phyloP scores from a whole-genome alignment of 2,329 filamentous ascomycete genomes.

The Eurotiales sp. region DNA sequence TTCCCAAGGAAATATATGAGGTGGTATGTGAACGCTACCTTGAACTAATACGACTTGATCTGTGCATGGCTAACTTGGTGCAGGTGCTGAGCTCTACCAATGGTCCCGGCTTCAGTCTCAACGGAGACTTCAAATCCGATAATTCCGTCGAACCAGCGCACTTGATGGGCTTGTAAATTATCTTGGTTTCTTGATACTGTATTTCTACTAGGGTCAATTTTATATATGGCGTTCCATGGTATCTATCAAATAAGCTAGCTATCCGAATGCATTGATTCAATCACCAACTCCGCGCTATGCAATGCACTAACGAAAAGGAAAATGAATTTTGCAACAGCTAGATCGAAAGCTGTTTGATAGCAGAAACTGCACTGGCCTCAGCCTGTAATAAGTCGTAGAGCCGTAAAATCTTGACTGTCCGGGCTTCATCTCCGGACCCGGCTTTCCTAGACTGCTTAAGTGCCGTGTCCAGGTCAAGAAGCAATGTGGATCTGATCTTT shows the following conservation, averaged over 20 bases:
- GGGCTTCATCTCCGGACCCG: conserved; percentile 33
- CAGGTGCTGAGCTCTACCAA: conserved; percentile 81
- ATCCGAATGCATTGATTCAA: conserved; percentile 18
- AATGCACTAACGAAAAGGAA: conserved; percentile 12
- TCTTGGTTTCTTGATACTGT: conserved; percentile 45
- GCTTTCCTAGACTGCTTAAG: conserved; percentile 53
- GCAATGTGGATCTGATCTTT: conserved; percentile 58
- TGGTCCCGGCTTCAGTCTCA: conserved; percentile 81
- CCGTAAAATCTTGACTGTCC: conserved; percentile 53
- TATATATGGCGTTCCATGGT: conserved; percentile 42
- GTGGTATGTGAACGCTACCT: conserved; percentile 47
- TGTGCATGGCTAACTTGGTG: conserved; percentile 3
- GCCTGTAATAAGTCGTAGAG: conserved; percentile 62
- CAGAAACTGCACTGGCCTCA: conserved; percentile 55
- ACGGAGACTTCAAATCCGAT: conserved; percentile 67
- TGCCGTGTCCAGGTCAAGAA: conserved; percentile 62
- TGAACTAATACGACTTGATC: conserved; percentile 38
- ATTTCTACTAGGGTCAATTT: conserved; percentile 32
- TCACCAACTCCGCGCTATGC: conserved; percentile 47
- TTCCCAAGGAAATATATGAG: conserved; percentile 70
- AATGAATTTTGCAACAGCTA: conserved; percentile 16
- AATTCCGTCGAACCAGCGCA: conserved; percentile 54
- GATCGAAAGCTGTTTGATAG: conserved; percentile 46
- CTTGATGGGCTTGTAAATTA: conserved; percentile 46
- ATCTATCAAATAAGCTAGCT: conserved; percentile 26